A percentile compares a stretch with the other conserved stretches of the same genome.
Evolutionary conservation across 371 early-diverging fungal species (phyloP).

Genomic region (Lichtheimia hyalospora): DNA sequence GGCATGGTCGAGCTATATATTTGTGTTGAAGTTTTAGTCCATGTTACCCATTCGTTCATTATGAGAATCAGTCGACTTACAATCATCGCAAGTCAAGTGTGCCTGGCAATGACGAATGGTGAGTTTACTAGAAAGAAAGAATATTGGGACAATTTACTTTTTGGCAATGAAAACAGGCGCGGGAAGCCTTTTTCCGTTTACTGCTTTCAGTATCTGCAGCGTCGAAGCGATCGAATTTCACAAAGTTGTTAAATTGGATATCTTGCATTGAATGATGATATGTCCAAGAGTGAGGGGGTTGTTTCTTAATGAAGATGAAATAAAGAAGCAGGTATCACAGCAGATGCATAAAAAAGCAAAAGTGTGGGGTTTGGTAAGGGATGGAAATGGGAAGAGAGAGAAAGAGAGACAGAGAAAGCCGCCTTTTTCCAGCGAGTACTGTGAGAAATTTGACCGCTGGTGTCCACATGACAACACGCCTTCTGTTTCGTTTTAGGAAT

Average conservation of each 20-base stretch:
- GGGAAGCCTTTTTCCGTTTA: constrained; percentile 27
- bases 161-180: constrained; percentile 56
- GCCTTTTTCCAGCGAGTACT: background rate
- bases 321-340: background rate
- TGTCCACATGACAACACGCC: constrained; percentile 1
- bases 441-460: constrained; percentile 1
- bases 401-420: background rate
- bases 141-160: constrained; percentile 29
- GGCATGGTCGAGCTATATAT: constrained; percentile 74
- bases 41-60: background rate
- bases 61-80: constrained; percentile 29
- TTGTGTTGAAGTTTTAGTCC: background rate
- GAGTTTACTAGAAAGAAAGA: background rate
- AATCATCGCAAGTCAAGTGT: constrained; percentile 64
- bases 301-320: background rate
- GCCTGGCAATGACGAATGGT: constrained; percentile 27
- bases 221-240: constrained; percentile 16
- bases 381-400: background rate
- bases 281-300: background rate
- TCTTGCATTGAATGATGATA: constrained; percentile 12
- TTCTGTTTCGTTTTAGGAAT: background rate
- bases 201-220: constrained; percentile 17
- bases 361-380: background rate
- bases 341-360: background rate
- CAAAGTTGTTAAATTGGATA: constrained; percentile 20